Evolutionary conservation across 2,329 filamentous ascomycete genomes (phyloP).

Genomic region (Calonectria multiphialidica): DNA sequence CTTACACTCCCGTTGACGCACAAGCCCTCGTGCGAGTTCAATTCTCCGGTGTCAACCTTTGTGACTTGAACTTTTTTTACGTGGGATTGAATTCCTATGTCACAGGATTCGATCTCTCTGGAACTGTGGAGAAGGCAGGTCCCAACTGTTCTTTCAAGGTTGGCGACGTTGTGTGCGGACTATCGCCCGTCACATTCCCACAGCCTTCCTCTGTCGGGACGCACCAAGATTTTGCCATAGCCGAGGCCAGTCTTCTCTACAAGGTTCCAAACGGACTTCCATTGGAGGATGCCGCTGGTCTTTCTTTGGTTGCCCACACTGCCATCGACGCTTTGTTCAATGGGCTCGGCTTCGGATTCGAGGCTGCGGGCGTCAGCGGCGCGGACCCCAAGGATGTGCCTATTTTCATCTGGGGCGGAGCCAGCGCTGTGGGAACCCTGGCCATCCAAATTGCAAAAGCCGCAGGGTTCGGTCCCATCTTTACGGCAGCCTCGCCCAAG

Average conservation of each 20-base stretch:
- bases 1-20: not conserved
- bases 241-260: slow-evolving; percentile 6
- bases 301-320: not conserved
- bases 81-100: not conserved
- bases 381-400: not conserved
- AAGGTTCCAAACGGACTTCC: not conserved
- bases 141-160: not conserved
- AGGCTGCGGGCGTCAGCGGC: not conserved
- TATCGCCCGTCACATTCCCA: not conserved
- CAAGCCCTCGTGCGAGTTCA: not conserved
- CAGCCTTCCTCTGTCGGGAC: slow-evolving; percentile 18
- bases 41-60: not conserved
- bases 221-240: slow-evolving; percentile 27
- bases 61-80: not conserved
- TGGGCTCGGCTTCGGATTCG: not conserved
- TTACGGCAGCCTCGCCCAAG: slow-evolving; percentile 47
- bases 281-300: not conserved
- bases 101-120: not conserved
- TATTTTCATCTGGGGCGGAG: slow-evolving; percentile 53
- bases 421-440: slow-evolving; percentile 48
- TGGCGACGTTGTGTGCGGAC: not conserved
- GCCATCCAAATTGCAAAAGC: slow-evolving; percentile 51
- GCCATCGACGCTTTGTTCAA: slow-evolving; percentile 17
- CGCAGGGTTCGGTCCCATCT: slow-evolving; percentile 46
- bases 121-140: not conserved